These are phyloP conservation scores for Microdochium paspali DNA, from an alignment of 2,329 filamentous ascomycete genomes.

Conservation along the genomic window DNA sequence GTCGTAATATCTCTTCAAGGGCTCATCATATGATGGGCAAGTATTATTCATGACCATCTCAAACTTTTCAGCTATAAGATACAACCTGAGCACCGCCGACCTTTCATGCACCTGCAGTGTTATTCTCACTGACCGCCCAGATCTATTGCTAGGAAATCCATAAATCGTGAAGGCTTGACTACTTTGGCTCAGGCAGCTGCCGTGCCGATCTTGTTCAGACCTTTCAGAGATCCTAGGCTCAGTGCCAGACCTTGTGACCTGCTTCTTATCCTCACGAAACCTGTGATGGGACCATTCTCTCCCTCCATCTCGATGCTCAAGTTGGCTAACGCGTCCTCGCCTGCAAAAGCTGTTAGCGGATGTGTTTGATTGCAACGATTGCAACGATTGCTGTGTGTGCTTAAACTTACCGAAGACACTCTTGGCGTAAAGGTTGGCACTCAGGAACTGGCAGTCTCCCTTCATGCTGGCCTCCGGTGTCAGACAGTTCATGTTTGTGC, in stretches of 20 bases:
- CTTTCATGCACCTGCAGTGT: background rate
- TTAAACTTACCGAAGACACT: conserved; percentile 98
- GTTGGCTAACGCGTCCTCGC: conserved; percentile 96
- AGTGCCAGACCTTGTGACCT: conserved; percentile 90
- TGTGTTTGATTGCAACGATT: background rate
- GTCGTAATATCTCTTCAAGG: too few species aligned
- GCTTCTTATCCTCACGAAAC: conserved; percentile 96
- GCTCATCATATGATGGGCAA: background rate
- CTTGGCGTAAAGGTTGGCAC: conserved; percentile 89
- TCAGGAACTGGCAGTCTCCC: conserved; percentile 96
- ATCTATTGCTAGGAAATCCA: background rate
- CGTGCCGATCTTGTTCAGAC: conserved; percentile 70
- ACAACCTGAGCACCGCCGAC: background rate
- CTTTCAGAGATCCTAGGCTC: conserved; percentile 89
- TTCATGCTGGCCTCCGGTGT: conserved; percentile 94
- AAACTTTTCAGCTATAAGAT: background rate
- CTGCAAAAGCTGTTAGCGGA: conserved; percentile 35
- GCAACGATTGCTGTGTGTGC: too few species aligned
- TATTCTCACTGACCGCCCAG: background rate
- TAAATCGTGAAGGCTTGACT: background rate
- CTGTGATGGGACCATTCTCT: conserved; percentile 88
- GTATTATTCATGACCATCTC: background rate
- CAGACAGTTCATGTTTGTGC: conserved; percentile 96
- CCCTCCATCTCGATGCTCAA: conserved; percentile 97
- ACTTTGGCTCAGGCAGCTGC: conserved; percentile 15